Evolutionary conservation across 164 flowering plant genomes (phyloP), one percentile per base, ranked within the genome.

Genomic region (Nelumbo lutea): DNA sequence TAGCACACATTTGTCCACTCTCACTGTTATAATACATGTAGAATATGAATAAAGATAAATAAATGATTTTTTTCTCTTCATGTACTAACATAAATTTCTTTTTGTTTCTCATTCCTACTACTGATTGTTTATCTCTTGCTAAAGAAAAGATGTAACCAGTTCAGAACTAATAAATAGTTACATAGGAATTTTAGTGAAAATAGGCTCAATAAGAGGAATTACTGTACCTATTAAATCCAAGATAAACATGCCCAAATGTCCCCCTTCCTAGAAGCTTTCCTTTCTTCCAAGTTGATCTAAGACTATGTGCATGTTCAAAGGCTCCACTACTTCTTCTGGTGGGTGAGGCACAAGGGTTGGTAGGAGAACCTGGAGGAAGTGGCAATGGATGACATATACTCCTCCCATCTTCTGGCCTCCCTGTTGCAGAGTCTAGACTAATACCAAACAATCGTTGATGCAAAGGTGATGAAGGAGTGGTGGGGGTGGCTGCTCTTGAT

Each of bases 211-310:
- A 41, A 42, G 10, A 48, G 41, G 27, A 50, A 38, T 61, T 5
- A 61, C 6, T 7, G n/a, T 82, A 93, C 98, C 97, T 87, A 75
- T 94, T 91, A 74, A 95, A 95, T 72, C 98, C 98, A 66, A 82
- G 82, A 77, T 88, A 95, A 62, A 95, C 98, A 75, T 95, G 97
- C 60, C 98, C 98, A 83, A 95, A 95, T 14, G 93, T 90, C 43
- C 98, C 98, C 68, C 98, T 85, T 69, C 98, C 98, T 14, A 95
- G 83, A 55, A 95, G 89, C 82, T 73, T 88, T 61, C 98, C 98
- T 66, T 88, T 95, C 79, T 84, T 89, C 97, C 97, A 91, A 61
- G 76, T 88, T n/a, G 93, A 82, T 7, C 68, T 61, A 61, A 77
- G 67, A 63, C n/a, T 42, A 27, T 74, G 72, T 2, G 75, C 57